Evolutionary conservation across 1,284 basidiomycete species (phyloP), one percentile per base, ranked within the genome.

Genomic region (Pyrrhoderma lamaoense): DNA sequence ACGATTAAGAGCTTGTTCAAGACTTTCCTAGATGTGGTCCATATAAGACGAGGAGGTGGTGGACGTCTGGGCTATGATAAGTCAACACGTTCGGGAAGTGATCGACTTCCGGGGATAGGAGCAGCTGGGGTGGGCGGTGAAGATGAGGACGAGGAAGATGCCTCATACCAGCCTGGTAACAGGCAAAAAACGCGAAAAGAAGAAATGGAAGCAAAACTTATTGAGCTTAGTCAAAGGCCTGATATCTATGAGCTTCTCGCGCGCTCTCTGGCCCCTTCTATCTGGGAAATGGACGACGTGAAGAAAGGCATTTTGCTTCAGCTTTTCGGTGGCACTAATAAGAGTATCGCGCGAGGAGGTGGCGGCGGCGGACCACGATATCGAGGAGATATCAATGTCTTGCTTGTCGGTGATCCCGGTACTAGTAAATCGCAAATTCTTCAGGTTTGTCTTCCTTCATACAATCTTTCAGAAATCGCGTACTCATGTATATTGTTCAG

Each of bases 261-360:
- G 11, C 74, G 87, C 27, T 91, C 87, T 1, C 77, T 99, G 55
- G 95, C 95, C 1, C 96, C 95, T 8, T 89, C 85, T 23, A 95
- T 99, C 60, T 98, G 92, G 85, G 92, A 93, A 65, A 88, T 98
- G 90, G 94, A 99, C 38, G 95, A 99, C 62, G 92, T 99, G 56
- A 99, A 99, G 72, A 98, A 98, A 71, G 95, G 96, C 0, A 95
- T 99, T 51, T 66, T 99, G 45, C 70, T 99, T 25, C 95, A 98
- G 68, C 70, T 99, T 22, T 98, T 99, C 67, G 96, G 95, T 4
- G 95, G 95, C 1, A 97, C 95, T 45, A 98, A 97, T 69, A 99
- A 99, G 75, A 90, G 77, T 59, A 91, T 99, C 58, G 80, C 89
- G 1, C 77, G 84, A 47, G 95, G 94, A 49, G 95, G 95, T 13